These are phyloP conservation scores for Lactuca sativa DNA, from an alignment of 129 eudicot species.

Conservation along the genomic window DNA sequence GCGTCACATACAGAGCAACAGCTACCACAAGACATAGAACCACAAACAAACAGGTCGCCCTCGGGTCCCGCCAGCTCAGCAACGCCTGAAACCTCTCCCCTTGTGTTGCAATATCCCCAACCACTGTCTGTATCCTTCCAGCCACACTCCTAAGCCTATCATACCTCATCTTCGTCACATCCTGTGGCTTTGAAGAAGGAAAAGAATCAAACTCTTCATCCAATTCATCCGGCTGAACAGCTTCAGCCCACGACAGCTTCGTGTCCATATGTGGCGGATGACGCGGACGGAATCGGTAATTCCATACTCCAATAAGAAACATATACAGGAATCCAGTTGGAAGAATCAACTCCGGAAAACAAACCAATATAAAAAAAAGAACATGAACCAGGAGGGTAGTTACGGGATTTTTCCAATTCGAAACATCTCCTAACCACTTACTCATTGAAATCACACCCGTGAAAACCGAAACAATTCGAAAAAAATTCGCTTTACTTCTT, in stretches of 20 bases:
- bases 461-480: conserved; percentile 50
- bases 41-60: conserved; percentile 63
- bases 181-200: conserved; percentile 54
- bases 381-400: conserved; percentile 61
- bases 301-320: conserved; percentile 69
- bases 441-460: conserved; percentile 53
- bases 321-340: conserved; percentile 73
- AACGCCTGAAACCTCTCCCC: conserved; percentile 74
- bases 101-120: conserved; percentile 80
- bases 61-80: conserved; percentile 81
- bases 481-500: conserved; percentile 80
- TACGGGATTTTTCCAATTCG: conserved; percentile 77
- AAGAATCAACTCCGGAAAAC: conserved; percentile 64
- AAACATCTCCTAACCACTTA: conserved; percentile 66
- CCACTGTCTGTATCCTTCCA: conserved; percentile 76
- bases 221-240: conserved; percentile 60
- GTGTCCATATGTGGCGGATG: conserved; percentile 88
- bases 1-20: conserved; percentile 58
- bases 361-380: conserved; percentile 54
- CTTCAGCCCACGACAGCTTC: conserved; percentile 70
- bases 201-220: conserved; percentile 81
- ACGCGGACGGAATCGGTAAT: conserved; percentile 63
- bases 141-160: conserved; percentile 76
- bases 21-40: conserved; percentile 62
- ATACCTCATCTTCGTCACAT: conserved; percentile 63